Base-by-base conservation (phyloP, 2,329 filamentous ascomycete species). In the Fusarium marasasianum region DNA sequence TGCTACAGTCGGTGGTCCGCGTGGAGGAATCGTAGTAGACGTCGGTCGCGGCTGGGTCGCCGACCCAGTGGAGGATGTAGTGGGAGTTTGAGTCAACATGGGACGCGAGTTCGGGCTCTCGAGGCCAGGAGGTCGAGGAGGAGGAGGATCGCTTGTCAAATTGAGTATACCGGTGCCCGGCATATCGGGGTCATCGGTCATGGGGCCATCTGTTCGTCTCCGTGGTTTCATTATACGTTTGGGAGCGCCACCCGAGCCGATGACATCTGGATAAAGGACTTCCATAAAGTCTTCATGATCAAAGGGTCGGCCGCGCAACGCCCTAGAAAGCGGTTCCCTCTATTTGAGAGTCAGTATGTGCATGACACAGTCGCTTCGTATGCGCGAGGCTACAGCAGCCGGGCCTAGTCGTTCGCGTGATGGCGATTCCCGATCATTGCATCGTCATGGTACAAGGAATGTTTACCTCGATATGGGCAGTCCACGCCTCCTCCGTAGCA, bases 261-360 rank as follows among this genome's bases (percentile, higher is more conserved):
- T 83, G 14, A 91, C 88, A 63, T 91, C 89, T 37, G 88, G 88
- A 67, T 90, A 91, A 15, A 91, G 81, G 29, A 90, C 84, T 77
- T 90, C 88, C 86, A 90, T 89, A 78, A 84, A 90, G 43, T 89
- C 86, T 77, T 90, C 88, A 76, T 91, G 87, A 29, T 91, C 88
- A 75, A 91, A 90, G 3, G 88, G 86, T 20, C 89, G 84, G 38
- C 88, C 88, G 61, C 87, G 85, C 10, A 91, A 81, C 13, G 88
- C 88, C 66, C 88, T 86, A 4, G 89, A 90, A 29, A 90, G 82
- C 3, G 89, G 88, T 75, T 91, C 89, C 81, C 86, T 87, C 88
- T 91, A 76, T 54, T 59, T 8, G 22, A 53, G 35, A 53, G 73
- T 78, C 51, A 79, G 76, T 71, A 66, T 37, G 24, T 69, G 40